Evolutionary conservation across 2,329 filamentous ascomycete species (phyloP).

Genomic region (Dichotomopilus funicola): DNA sequence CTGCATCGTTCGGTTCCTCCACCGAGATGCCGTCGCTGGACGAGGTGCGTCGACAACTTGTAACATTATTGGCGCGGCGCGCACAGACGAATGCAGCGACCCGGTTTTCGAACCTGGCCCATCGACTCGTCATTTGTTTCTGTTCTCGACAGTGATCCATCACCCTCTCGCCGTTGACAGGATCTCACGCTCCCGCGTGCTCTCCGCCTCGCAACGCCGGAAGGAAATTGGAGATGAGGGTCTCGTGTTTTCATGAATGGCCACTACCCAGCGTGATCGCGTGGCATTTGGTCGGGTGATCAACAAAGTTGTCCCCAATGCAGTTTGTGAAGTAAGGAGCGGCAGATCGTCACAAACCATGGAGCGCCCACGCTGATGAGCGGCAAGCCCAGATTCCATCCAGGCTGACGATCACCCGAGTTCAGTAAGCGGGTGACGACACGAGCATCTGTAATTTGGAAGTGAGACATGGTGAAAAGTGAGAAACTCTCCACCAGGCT

Average conservation of each 20-base stretch:
- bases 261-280: not conserved
- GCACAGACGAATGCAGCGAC: conserved; percentile 13
- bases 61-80: conserved; percentile 6
- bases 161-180: no score
- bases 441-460: no score
- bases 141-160: not conserved
- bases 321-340: not conserved
- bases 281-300: not conserved
- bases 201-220: no score
- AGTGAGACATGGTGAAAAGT: no score
- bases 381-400: not conserved
- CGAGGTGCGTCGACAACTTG: not conserved
- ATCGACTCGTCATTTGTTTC: not conserved
- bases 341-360: not conserved
- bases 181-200: no score
- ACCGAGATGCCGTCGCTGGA: conserved; percentile 7
- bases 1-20: conserved; percentile 5
- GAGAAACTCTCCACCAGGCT: no score
- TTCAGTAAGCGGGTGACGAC: no score
- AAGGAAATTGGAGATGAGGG: no score
- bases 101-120: no score
- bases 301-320: not conserved
- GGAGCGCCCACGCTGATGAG: not conserved
- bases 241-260: no score
- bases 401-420: not conserved